Evolutionary conservation across 2,329 filamentous ascomycete species (phyloP), one percentile per base, ranked within the genome.

Genomic region (Aspergillus piperis): DNA sequence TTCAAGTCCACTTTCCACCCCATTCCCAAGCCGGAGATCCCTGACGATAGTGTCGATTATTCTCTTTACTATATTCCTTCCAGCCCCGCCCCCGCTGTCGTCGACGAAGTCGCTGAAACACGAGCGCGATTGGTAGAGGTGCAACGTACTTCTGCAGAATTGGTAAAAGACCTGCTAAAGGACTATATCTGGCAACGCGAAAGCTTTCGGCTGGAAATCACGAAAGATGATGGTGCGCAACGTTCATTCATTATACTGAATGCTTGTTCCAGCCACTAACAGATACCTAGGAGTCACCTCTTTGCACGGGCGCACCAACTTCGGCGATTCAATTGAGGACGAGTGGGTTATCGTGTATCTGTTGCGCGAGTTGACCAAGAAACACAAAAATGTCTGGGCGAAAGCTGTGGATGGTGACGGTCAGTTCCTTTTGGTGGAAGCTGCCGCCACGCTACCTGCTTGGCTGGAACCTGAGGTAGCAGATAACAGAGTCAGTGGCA

Each of bases 161-260:
- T 95, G n/a, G 80, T 79, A 25, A 86, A 86, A 47, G 80, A 83
- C 2, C 78, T 92, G 7, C 82, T 94, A n/a, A 88, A 86, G 66
- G 88, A 91, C 62, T 96, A 97, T 69, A 96, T 99, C 63, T 99
- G 95, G 95, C 95, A 99, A 74, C 86, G 92, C 11, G 92, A 96
- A 56, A 79, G 82, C 0, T 93, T 99, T 64, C 83, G 82, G n/a
- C 78, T 96, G 5, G 85, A 89, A 17, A 74, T 86, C 30, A 72
- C 78, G 47, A 81, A 81, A 81, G 69, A 89, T 81, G 77, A 89
- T 69, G 86, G 88, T 88, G 73, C 69, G 80, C 64, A 47, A n/a
- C 19, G 39, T 21, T 6, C 8, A 23, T 32, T 10, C 13, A 15
- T 13, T 30, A n/a, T 49, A 21, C n/a, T 42, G 5, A 15, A 15